These are phyloP conservation scores for Barnettozyma sp. DNA, from an alignment of 805 yeast genomes.

Conservation along the genomic window DNA sequence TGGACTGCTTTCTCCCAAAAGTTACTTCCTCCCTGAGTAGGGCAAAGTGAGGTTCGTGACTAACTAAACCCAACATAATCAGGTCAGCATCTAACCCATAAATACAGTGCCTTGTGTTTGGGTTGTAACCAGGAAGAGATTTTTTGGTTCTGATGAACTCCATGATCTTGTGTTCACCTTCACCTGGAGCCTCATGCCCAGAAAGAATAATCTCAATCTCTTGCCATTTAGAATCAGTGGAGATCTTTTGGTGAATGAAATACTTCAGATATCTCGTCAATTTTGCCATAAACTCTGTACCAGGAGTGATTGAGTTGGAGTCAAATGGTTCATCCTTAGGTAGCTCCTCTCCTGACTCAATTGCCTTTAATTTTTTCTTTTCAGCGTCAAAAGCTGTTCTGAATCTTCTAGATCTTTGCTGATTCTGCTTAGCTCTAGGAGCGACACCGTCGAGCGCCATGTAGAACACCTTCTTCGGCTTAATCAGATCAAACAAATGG, in stretches of 20 bases:
- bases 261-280: conserved; percentile 76
- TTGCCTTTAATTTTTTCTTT: conserved; percentile 64
- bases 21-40: conserved; percentile 91
- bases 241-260: conserved; percentile 87
- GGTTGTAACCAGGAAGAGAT: conserved; percentile 77
- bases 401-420: conserved; percentile 93
- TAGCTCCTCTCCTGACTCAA: conserved; percentile 60
- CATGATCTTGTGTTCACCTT: conserved; percentile 99
- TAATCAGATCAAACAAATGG: conserved; percentile 80
- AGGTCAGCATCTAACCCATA: conserved; percentile 98
- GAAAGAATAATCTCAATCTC: conserved; percentile 82
- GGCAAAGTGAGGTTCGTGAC: conserved; percentile 96
- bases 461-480: conserved; percentile 79
- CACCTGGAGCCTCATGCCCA: conserved; percentile 98
- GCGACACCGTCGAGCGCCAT: conserved; percentile 99
- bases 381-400: conserved; percentile 93
- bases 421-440: conserved; percentile 97
- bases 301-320: conserved; percentile 93
- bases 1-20: conserved; percentile 53
- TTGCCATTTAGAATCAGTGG: conserved; percentile 91
- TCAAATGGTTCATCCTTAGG: conserved; percentile 87
- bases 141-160: conserved; percentile 88
- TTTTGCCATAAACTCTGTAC: conserved; percentile 95
- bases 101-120: conserved; percentile 92
- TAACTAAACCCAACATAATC: conserved; percentile 90